Evolutionary conservation across 2,329 filamentous ascomycete species (phyloP), one percentile per base, ranked within the genome.

Genomic region (Neonectria hederae): DNA sequence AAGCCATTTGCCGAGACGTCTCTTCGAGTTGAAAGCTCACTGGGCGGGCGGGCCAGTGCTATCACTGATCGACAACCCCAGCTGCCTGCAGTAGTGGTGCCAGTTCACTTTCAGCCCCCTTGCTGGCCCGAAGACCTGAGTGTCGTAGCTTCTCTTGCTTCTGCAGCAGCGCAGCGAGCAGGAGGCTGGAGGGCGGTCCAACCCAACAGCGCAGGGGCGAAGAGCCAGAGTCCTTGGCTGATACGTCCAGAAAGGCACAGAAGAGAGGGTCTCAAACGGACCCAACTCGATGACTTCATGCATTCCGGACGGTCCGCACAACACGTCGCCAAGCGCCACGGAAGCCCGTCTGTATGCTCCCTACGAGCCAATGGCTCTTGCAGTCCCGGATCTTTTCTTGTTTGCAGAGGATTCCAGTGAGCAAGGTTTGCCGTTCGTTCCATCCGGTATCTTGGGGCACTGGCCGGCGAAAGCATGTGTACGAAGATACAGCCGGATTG

Each of bases 261-360:
- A 38, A 58, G 45, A 46, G 65, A 63, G 62, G 66, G 59, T 65
- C 60, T 57, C 59, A 46, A 52, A 42, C 43, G 68, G 68, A 56
- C 58, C 65, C 64, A 67, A 67, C 68, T 74, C 66, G 66, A 75
- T 76, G 74, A 76, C 75, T 76, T 78, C 67, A 77, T 79, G 75
- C 76, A 78, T 76, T 76, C 73, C 74, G 68, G 68, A 69, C 68
- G 55, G 43, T 54, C 61, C 55, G 61, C 55, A 24, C 64, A 72
- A 75, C 69, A 74, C 62, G 67, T 72, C 65, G 71, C 63, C 61
- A 67, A 72, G 71, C 72, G 68, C 71, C 63, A 69, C 68, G 64
- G 54, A 66, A 59, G 43, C 52, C 55, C 59, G 61, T 62, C 58
- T 40, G 19, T 19, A 26, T 55, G 46, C 22, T 42, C 38, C n/a